Conservation (phyloP, 805 yeast genomes). For the Teunomyces gatunensis region DNA sequence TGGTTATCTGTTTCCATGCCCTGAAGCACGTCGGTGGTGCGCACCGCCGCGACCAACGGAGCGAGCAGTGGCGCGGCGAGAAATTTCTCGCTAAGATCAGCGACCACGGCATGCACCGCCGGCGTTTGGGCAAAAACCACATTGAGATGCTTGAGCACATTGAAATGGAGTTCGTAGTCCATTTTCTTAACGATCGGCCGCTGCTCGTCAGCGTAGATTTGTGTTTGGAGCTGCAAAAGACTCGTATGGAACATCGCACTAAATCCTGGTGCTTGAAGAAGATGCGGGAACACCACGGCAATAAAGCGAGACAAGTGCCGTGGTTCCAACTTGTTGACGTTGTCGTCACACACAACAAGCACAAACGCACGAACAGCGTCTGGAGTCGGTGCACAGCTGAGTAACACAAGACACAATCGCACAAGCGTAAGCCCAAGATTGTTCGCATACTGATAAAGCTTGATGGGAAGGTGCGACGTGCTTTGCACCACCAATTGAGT, state of each 20-base stretch:
- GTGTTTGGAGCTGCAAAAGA: slow-evolving; percentile 4
- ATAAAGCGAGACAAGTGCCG: slow-evolving; percentile 14
- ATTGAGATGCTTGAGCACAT: slow-evolving; percentile 14
- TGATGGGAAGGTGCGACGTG: slow-evolving; percentile 11
- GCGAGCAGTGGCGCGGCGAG: not conserved
- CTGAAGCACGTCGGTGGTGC: slow-evolving; percentile 1
- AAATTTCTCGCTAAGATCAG: not conserved
- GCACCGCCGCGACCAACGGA: not conserved
- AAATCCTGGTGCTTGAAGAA: not conserved
- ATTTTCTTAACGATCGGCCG: slow-evolving; percentile 5
- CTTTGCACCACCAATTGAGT: not conserved
- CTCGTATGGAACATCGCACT: not conserved
- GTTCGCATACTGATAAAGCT: slow-evolving; percentile 20
- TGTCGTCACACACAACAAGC: slow-evolving; percentile 26
- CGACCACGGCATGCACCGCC: not conserved
- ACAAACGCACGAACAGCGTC: slow-evolving; percentile 8
- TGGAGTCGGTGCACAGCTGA: slow-evolving; percentile 4
- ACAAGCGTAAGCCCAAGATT: slow-evolving; percentile 13
- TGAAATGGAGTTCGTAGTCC: slow-evolving; percentile 22
- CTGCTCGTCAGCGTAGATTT: slow-evolving; percentile 7
- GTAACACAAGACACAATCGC: slow-evolving; percentile 18
- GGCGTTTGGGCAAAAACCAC: slow-evolving; percentile 1
- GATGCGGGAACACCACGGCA: slow-evolving; percentile 14
- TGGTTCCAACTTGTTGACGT: slow-evolving; percentile 18
- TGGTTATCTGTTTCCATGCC: not conserved